phyloP scores from a whole-genome alignment of 202 grass and related monocot species.

The Elaeis oleifera region DNA sequence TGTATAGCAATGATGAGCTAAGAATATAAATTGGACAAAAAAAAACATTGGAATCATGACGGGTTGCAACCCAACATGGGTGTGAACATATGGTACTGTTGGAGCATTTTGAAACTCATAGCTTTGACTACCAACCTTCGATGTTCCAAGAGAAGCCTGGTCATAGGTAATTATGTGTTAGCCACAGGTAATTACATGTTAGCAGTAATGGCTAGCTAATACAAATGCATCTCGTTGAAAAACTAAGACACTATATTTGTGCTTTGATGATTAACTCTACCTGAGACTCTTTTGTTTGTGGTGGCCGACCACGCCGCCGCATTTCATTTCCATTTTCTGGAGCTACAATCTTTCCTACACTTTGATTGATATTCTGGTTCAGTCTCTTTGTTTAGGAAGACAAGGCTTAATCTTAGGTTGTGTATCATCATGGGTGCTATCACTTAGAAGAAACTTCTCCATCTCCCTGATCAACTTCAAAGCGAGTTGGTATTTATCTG shows the following conservation, averaged over 20 bases:
- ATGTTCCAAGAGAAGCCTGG: conserved; percentile 19
- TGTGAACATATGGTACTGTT: not conserved
- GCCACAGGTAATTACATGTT: too few species aligned
- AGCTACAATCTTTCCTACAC: conserved; percentile 29
- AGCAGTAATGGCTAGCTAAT: too few species aligned
- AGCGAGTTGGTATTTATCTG: conserved; percentile 91
- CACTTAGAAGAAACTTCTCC: conserved; percentile 83
- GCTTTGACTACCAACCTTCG: conserved; percentile 1
- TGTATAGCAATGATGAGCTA: too few species aligned
- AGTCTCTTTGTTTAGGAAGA: conserved; percentile 59
- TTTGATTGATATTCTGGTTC: conserved; percentile 41
- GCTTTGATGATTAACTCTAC: conserved; percentile 20
- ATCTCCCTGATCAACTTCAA: conserved; percentile 78
- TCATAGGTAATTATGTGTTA: conserved; percentile 6
- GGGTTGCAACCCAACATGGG: not conserved
- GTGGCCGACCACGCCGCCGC: conserved; percentile 16
- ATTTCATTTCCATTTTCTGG: conserved; percentile 39
- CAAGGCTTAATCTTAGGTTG: conserved; percentile 78
- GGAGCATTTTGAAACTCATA: conserved; percentile 2
- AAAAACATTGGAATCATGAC: not conserved
- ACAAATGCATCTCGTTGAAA: too few species aligned
- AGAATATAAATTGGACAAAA: not conserved
- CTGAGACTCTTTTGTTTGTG: conserved; percentile 33
- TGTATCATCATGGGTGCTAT: conserved; percentile 94
- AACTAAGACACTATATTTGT: too few species aligned